Percentiles rank a stretch among this genome's conserved stretches.
Conservation (phyloP, 495 filamentous ascomycete species). For the Neurospora sp. region DNA sequence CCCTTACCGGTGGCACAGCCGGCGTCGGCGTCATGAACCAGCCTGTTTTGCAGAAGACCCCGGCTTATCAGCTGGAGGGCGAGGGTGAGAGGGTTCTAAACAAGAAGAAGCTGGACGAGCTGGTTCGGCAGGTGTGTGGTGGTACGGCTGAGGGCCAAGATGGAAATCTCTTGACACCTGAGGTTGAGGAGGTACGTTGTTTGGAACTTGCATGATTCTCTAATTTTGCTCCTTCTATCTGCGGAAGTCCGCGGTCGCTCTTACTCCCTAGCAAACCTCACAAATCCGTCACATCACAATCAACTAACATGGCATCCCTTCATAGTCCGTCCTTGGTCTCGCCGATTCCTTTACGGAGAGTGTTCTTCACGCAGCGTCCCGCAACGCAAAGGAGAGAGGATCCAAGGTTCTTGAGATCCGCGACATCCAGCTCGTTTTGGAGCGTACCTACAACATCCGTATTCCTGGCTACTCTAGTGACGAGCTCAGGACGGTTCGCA, state of each 20-base stretch:
- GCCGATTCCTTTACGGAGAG: conserved; percentile 93
- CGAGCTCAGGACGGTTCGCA: conserved; percentile 86
- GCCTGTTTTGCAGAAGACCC: conserved; percentile 72
- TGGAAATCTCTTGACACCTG: conserved; percentile 63
- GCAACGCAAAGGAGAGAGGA: conserved; percentile 84
- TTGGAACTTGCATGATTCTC: conserved; percentile 3
- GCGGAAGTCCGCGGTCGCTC: background rate
- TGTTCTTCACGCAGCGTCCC: conserved; percentile 76
- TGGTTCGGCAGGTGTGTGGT: conserved; percentile 87
- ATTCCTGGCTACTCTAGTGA: conserved; percentile 91
- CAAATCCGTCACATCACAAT: background rate
- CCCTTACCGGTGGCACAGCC: conserved; percentile 61
- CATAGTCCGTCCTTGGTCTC: conserved; percentile 65
- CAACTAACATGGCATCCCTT: background rate
- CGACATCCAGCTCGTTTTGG: conserved; percentile 88
- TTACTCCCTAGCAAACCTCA: background rate
- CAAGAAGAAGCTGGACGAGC: conserved; percentile 93
- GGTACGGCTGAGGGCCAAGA: conserved; percentile 59
- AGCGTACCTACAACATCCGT: conserved; percentile 96
- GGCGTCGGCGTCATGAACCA: conserved; percentile 69
- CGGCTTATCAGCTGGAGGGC: conserved; percentile 72
- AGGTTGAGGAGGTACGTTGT: conserved; percentile 79
- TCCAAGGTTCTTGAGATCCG: conserved; percentile 81
- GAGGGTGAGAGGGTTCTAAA: conserved; percentile 82
- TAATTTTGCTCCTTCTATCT: background rate